These are phyloP conservation scores for Apiotrichum domesticum DNA, from an alignment of 1,284 basidiomycete species.

Conservation along the genomic window DNA sequence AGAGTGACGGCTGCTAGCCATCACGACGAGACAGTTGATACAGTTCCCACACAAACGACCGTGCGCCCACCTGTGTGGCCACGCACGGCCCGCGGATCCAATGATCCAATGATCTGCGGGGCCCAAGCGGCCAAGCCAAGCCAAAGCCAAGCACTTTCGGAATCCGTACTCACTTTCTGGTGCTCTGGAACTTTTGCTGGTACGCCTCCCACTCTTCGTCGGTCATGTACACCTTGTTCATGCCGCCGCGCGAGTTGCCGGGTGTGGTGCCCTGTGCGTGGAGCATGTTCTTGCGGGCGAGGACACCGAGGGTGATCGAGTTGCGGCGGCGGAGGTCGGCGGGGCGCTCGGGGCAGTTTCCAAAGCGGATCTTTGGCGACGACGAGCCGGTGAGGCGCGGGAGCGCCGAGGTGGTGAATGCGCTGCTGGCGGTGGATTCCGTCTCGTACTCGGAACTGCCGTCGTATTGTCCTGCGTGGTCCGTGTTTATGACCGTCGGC, in stretches of 20 bases:
- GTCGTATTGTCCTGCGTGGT: background rate
- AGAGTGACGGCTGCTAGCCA: no score
- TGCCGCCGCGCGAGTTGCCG: background rate
- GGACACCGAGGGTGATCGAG: slow-evolving; percentile 43
- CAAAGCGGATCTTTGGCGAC: slow-evolving; percentile 16
- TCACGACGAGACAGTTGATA: no score
- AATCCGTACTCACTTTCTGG: slow-evolving; percentile 26
- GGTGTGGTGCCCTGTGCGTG: slow-evolving; percentile 25
- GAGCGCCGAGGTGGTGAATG: slow-evolving; percentile 1
- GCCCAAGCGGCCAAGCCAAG: no score
- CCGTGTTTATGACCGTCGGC: no score
- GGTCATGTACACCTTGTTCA: slow-evolving; percentile 34
- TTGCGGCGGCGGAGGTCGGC: slow-evolving; percentile 39
- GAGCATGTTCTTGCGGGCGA: slow-evolving; percentile 37
- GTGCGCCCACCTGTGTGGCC: no score
- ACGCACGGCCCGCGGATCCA: no score
- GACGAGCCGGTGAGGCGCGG: slow-evolving; percentile 6
- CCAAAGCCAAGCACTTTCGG: no score
- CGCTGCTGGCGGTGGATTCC: background rate
- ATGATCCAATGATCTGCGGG: no score
- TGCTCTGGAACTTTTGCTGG: slow-evolving; percentile 24
- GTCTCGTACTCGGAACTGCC: background rate
- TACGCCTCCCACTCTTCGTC: slow-evolving; percentile 45
- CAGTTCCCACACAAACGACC: no score
- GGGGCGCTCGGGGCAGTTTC: slow-evolving; percentile 20